phyloP scores from a whole-genome alignment of 2,329 filamentous ascomycete genomes.

The Podosphaera fusca region DNA sequence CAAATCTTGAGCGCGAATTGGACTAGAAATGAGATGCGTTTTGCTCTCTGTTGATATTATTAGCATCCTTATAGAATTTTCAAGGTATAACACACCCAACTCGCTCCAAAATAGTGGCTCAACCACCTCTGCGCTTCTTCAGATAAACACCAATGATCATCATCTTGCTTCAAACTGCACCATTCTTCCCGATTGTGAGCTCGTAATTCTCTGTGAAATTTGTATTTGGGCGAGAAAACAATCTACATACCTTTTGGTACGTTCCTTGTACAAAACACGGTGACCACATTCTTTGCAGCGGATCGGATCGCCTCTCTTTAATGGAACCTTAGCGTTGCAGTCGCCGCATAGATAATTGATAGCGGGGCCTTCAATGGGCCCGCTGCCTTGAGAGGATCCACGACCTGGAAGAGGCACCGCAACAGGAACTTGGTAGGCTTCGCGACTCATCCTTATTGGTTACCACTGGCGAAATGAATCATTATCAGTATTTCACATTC shows the following conservation, averaged over 20 bases:
- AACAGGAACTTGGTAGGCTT: constrained; percentile 54
- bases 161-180: constrained; percentile 93
- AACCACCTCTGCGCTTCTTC: no score
- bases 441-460: constrained; percentile 36
- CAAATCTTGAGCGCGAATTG: no score
- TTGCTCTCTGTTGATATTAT: no score
- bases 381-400: constrained; percentile 16
- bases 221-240: not conserved
- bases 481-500: no score
- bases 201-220: not conserved
- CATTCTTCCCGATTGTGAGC: constrained; percentile 38
- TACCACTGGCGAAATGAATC: no score
- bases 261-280: constrained; percentile 88
- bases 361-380: constrained; percentile 24
- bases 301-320: constrained; percentile 61
- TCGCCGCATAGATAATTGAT: constrained; percentile 63
- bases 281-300: constrained; percentile 86
- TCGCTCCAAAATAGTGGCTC: no score
- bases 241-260: constrained; percentile 65
- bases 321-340: constrained; percentile 53
- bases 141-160: constrained; percentile 7
- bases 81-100: no score
- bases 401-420: constrained; percentile 19
- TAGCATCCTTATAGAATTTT: no score
- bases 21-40: no score